A percentile compares a stretch with the other conserved stretches of the same genome.
Evolutionary conservation across 2,329 filamentous ascomycete genomes (phyloP).

Genomic region (Alternaria triticina): DNA sequence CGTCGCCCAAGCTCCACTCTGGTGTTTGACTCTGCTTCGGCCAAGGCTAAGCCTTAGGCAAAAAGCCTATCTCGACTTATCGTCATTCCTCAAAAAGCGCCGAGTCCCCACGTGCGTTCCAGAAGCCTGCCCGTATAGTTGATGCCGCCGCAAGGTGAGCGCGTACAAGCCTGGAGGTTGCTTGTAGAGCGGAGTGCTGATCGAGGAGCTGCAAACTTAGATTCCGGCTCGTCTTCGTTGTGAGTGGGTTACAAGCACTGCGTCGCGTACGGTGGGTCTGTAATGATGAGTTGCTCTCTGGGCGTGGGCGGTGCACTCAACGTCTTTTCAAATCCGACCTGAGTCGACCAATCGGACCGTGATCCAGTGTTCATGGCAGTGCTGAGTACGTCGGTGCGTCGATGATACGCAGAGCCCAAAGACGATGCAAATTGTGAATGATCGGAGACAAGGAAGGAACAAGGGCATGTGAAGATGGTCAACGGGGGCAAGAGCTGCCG

Average conservation of each 20-base stretch:
- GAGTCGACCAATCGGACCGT: slow-evolving; percentile 1
- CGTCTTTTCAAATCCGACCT: neutral
- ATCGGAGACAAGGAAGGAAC: neutral
- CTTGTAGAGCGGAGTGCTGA: neutral
- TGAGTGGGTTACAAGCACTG: neutral
- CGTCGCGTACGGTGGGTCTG: slow-evolving; percentile 5
- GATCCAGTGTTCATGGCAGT: neutral
- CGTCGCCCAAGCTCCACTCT: slow-evolving; percentile 23
- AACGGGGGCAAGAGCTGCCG: slow-evolving; percentile 3
- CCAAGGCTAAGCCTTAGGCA: slow-evolving; percentile 32
- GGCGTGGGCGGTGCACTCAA: slow-evolving; percentile 9
- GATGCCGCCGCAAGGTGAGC: slow-evolving; percentile 1
- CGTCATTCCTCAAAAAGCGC: slow-evolving; percentile 9
- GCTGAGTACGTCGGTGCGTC: neutral
- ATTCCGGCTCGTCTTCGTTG: neutral
- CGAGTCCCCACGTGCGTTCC: slow-evolving; percentile 4
- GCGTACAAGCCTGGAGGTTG: neutral
- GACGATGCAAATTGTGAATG: slow-evolving; percentile 2
- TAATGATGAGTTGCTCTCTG: neutral
- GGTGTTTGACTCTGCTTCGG: slow-evolving; percentile 25
- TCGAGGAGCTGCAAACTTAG: neutral
- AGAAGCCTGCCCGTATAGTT: neutral
- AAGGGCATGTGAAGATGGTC: neutral
- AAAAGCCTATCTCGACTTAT: slow-evolving; percentile 23
- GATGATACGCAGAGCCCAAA: slow-evolving; percentile 1